phyloP scores from a whole-genome alignment of 495 filamentous ascomycete species.

The Talaromyces liani region DNA sequence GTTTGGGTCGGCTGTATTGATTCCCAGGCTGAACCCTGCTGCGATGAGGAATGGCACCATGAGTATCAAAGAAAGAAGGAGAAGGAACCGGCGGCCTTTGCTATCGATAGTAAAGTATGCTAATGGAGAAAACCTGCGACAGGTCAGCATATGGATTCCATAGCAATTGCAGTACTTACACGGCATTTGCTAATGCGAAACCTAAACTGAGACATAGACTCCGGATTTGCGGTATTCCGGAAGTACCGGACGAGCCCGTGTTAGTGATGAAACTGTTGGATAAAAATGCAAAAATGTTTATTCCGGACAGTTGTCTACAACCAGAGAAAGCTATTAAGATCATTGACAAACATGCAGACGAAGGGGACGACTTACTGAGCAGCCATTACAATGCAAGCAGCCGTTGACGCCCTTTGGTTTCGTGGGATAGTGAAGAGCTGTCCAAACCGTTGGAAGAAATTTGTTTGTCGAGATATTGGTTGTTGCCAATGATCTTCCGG shows the following conservation, averaged over 20 bases:
- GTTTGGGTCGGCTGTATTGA: slow-evolving; percentile 2
- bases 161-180: too few species aligned
- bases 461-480: slow-evolving; percentile 9
- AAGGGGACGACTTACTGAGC: slow-evolving; percentile 8
- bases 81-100: slow-evolving; percentile 15
- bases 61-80: slow-evolving; percentile 11
- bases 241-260: background rate
- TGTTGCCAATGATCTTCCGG: slow-evolving; percentile 4
- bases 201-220: too few species aligned
- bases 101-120: slow-evolving; percentile 17
- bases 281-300: slow-evolving; percentile 13
- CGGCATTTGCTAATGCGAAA: too few species aligned
- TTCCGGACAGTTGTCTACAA: slow-evolving; percentile 11
- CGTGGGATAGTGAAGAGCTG: slow-evolving; percentile 12
- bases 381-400: slow-evolving; percentile 12
- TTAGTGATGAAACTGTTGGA: slow-evolving; percentile 9
- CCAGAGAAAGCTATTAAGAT: background rate
- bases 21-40: slow-evolving; percentile 10
- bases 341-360: background rate
- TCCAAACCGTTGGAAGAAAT: slow-evolving; percentile 8
- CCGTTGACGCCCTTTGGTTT: slow-evolving; percentile 8
- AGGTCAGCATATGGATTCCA: background rate
- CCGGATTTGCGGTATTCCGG: background rate
- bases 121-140: slow-evolving; percentile 13
- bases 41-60: slow-evolving; percentile 15